phyloP scores from a whole-genome alignment of 2,329 filamentous ascomycete species.

The Biscogniauxia mediterranea region DNA sequence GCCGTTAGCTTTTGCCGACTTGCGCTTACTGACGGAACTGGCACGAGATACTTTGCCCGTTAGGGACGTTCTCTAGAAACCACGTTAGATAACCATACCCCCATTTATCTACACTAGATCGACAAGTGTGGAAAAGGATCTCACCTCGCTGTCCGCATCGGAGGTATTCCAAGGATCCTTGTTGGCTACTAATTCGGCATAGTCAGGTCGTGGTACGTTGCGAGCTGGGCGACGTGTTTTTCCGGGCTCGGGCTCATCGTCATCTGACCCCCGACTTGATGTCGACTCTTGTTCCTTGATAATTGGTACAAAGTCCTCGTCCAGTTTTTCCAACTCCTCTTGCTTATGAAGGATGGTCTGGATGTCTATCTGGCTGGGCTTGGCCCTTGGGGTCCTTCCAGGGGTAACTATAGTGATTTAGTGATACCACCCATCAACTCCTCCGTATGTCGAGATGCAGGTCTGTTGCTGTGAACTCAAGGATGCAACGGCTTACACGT shows the following conservation, averaged over 20 bases:
- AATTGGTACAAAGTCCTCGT: conserved; percentile 20
- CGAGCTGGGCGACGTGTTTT: conserved; percentile 24
- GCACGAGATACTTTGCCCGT: conserved; percentile 14
- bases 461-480: neutral
- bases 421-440: neutral
- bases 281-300: conserved; percentile 9
- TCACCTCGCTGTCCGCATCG: conserved; percentile 24
- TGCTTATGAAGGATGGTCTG: conserved; percentile 8
- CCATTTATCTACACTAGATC: neutral
- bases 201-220: conserved; percentile 27
- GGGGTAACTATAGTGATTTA: conserved; percentile 23
- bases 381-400: conserved; percentile 9
- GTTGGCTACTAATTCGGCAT: conserved; percentile 28
- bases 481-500: conserved; percentile 24
- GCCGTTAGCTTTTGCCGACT: conserved; percentile 7
- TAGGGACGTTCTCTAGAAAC: conserved; percentile 14
- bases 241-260: conserved; percentile 12
- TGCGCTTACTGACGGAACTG: conserved; percentile 12
- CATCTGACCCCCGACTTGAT: conserved; percentile 12
- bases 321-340: conserved; percentile 21
- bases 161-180: conserved; percentile 25
- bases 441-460: neutral
- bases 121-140: neutral
- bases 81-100: conserved; percentile 2
- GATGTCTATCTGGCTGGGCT: conserved; percentile 6